phyloP scores from a whole-genome alignment of 495 filamentous ascomycete species.

The Penicillium coffeae region DNA sequence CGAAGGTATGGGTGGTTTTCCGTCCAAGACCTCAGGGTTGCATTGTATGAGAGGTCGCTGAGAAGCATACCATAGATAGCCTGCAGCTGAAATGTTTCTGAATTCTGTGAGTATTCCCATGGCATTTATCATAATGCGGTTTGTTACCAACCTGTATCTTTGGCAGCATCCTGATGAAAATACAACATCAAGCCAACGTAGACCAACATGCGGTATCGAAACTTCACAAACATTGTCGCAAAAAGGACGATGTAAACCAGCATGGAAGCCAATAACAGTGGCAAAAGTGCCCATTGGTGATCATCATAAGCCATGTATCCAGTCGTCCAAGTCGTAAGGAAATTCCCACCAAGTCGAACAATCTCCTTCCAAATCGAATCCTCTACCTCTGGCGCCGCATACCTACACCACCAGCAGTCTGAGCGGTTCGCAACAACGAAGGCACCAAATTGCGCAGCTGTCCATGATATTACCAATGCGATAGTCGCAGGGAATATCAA shows the following conservation, averaged over 20 bases:
- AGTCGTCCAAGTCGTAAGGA: conserved; percentile 58
- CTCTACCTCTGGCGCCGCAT: conserved; percentile 47
- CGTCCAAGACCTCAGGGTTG: conserved; percentile 14
- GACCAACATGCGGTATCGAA: conserved; percentile 53
- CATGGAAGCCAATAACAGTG: conserved; percentile 59
- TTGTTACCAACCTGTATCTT: conserved; percentile 25
- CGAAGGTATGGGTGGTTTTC: conserved; percentile 48
- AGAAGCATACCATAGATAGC: conserved; percentile 63
- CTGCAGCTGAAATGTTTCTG: conserved; percentile 53
- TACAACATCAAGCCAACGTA: conserved; percentile 51
- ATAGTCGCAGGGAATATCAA: conserved; percentile 60
- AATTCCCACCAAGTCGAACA: conserved; percentile 44
- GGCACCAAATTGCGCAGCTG: conserved; percentile 56
- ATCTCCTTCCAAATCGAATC: conserved; percentile 36
- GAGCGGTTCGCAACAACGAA: conserved; percentile 54
- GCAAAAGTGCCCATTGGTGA: conserved; percentile 65
- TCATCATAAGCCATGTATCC: conserved; percentile 59
- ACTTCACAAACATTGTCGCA: conserved; percentile 55
- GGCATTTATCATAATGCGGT: conserved; percentile 8
- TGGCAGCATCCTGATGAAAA: conserved; percentile 44
- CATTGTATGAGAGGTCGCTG: conserved; percentile 45
- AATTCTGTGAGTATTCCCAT: neutral
- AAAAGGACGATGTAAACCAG: conserved; percentile 55
- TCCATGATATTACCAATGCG: conserved; percentile 58
- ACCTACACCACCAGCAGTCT: conserved; percentile 59